These are phyloP conservation scores for Calophaca sinica DNA, from an alignment of 306 rosid genomes.

Conservation along the genomic window DNA sequence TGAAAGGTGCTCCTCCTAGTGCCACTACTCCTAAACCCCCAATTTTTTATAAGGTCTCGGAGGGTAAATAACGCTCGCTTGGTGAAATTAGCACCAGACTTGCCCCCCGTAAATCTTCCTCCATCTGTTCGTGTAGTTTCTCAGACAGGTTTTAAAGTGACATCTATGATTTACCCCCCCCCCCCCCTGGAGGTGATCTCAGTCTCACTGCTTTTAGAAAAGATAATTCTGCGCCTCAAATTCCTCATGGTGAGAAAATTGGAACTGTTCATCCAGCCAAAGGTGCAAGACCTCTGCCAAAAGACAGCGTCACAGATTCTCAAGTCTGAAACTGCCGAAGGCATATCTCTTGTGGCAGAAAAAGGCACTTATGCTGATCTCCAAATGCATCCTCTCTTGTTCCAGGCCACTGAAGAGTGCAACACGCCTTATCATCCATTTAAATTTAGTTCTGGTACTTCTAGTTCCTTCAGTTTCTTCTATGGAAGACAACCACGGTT, in stretches of 20 bases:
- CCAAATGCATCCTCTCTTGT: constrained; percentile 94
- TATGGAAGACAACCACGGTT: constrained; percentile 79
- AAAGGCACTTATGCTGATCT: constrained; percentile 63
- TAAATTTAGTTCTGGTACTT: constrained; percentile 59
- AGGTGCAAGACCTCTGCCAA: constrained; percentile 44
- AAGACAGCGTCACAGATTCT: constrained; percentile 47
- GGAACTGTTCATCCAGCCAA: constrained; percentile 41
- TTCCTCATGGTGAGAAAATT: constrained; percentile 53
- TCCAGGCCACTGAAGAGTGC: constrained; percentile 79
- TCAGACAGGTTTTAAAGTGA: constrained; percentile 73
- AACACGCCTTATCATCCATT: constrained; percentile 62
- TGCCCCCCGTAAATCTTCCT: constrained; percentile 97
- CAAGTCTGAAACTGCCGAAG: constrained; percentile 51
- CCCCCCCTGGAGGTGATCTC: constrained; percentile 56
- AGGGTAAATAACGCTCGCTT: constrained; percentile 57
- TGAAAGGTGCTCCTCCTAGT: constrained; percentile 52
- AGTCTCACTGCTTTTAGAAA: constrained; percentile 49
- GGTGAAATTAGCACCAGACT: constrained; percentile 87
- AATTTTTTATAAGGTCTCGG: constrained; percentile 53
- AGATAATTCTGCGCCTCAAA: constrained; percentile 53
- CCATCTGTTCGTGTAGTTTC: constrained; percentile 88
- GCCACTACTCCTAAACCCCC: constrained; percentile 51
- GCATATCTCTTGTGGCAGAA: constrained; percentile 59
- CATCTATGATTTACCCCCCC: constrained; percentile 57
- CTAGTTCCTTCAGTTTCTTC: constrained; percentile 71